Percentiles rank a stretch among this genome's conserved stretches.
These are phyloP conservation scores for Platismatia glauca DNA, from an alignment of 495 filamentous ascomycete species.

Conservation along the genomic window DNA sequence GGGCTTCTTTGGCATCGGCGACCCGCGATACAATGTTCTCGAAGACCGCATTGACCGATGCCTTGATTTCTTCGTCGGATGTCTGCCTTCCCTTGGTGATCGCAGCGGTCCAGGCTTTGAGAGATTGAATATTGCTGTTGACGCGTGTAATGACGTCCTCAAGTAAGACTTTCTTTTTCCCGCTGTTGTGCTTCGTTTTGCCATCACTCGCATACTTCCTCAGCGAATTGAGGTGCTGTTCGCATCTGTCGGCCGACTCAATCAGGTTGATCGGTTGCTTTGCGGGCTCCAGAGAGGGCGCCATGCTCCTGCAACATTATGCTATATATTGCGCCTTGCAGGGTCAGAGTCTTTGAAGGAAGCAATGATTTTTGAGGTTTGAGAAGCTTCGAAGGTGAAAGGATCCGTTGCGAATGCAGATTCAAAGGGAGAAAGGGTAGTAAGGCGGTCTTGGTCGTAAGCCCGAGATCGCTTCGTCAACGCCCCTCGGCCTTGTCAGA, in stretches of 20 bases:
- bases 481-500: not conserved
- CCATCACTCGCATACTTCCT: not conserved
- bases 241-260: constrained; percentile 3
- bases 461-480: not conserved
- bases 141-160: constrained; percentile 1
- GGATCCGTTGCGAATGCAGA: not conserved
- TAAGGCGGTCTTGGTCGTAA: too few species aligned
- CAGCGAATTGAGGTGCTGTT: not conserved
- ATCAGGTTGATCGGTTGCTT: not conserved
- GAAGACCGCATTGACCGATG: not conserved
- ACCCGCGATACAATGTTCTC: not conserved
- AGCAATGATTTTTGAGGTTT: not conserved
- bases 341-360: not conserved
- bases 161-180: not conserved
- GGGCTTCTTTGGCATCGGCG: not conserved
- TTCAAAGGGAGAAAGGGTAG: not conserved
- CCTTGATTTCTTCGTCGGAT: not conserved
- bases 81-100: constrained; percentile 8
- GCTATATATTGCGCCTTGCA: not conserved
- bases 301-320: constrained; percentile 6
- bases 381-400: not conserved
- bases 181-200: constrained; percentile 5
- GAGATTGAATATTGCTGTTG: not conserved
- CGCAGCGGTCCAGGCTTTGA: constrained; percentile 6
- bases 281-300: not conserved